A percentile compares a stretch with the other conserved stretches of the same genome.
Evolutionary conservation across 2,329 filamentous ascomycete species (phyloP).

Genomic region (Exophiala oligosperma): DNA sequence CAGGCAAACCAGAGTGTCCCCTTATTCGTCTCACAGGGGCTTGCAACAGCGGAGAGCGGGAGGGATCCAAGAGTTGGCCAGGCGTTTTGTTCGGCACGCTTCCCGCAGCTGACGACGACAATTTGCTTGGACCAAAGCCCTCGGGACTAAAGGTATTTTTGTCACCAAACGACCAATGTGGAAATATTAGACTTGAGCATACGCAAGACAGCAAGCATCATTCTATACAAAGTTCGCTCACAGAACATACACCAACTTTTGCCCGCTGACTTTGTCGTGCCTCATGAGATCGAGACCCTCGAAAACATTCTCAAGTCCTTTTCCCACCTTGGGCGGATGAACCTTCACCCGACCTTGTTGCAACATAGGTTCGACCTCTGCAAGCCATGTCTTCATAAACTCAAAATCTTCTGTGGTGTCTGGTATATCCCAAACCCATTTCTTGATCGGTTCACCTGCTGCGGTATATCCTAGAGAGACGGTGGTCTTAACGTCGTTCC

Average conservation of each 20-base stretch:
- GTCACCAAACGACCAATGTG: too few relatives aligned
- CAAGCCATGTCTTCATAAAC: constrained; percentile 44
- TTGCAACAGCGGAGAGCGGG: too few relatives aligned
- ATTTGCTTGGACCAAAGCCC: too few relatives aligned
- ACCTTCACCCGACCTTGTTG: constrained; percentile 44
- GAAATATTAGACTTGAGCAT: neutral
- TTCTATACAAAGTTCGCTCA: neutral
- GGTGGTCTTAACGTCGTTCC: constrained; percentile 35
- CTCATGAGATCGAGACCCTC: constrained; percentile 47
- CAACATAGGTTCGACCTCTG: constrained; percentile 41
- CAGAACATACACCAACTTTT: constrained; percentile 51
- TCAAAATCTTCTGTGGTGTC: constrained; percentile 40
- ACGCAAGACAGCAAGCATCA: neutral
- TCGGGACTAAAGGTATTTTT: too few relatives aligned
- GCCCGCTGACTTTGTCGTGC: constrained; percentile 47
- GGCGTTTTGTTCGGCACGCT: too few relatives aligned
- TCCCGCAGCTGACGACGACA: too few relatives aligned
- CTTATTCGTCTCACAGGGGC: too few relatives aligned
- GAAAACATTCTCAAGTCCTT: constrained; percentile 47
- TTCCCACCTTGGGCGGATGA: constrained; percentile 43
- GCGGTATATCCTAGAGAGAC: constrained; percentile 36
- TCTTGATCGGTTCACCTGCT: constrained; percentile 35
- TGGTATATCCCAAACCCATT: neutral
- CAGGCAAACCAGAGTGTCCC: too few relatives aligned
- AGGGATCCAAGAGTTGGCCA: too few relatives aligned